phyloP scores from a whole-genome alignment of 768 basidiomycete genomes.

The Lanmaoa pseudosensibilis region DNA sequence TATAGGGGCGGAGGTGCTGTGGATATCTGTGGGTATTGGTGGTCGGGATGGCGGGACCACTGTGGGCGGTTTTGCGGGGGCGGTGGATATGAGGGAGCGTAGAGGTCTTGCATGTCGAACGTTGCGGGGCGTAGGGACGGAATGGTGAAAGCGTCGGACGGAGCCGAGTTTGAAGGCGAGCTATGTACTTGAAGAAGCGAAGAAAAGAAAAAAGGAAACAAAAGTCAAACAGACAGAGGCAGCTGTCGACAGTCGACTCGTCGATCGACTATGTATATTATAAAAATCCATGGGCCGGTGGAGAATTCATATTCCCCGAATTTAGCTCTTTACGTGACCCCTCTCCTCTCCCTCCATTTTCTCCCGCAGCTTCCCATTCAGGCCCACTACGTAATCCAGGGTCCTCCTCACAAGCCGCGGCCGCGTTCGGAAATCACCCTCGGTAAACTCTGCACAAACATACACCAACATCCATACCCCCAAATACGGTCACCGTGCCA shows the following conservation, averaged over 20 bases:
- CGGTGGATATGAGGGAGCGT: constrained; percentile 40
- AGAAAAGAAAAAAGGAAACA: constrained; percentile 28
- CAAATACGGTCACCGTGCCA: constrained; percentile 29
- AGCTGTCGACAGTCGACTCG: constrained; percentile 27
- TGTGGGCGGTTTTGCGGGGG: constrained; percentile 42
- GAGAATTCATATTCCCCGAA: constrained; percentile 41
- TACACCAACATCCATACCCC: constrained; percentile 16
- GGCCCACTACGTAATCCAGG: constrained; percentile 36
- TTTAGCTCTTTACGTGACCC: constrained; percentile 36
- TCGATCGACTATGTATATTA: constrained; percentile 40
- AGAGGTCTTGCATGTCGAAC: constrained; percentile 50
- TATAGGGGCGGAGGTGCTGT: constrained; percentile 34
- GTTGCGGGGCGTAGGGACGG: constrained; percentile 42
- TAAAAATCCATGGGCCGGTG: constrained; percentile 37
- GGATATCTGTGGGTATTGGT: constrained; percentile 36
- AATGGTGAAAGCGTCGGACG: constrained; percentile 35
- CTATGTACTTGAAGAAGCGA: constrained; percentile 35
- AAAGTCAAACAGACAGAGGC: constrained; percentile 32
- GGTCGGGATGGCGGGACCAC: constrained; percentile 35
- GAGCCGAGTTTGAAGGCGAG: constrained; percentile 18
- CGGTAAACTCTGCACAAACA: constrained; percentile 34
- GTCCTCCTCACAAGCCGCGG: constrained; percentile 35
- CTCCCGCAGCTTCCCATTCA: constrained; percentile 30
- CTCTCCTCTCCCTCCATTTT: constrained; percentile 32
- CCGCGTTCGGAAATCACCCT: constrained; percentile 42